Conservation (phyloP, 164 flowering plant species). For the Aristolochia contorta region DNA sequence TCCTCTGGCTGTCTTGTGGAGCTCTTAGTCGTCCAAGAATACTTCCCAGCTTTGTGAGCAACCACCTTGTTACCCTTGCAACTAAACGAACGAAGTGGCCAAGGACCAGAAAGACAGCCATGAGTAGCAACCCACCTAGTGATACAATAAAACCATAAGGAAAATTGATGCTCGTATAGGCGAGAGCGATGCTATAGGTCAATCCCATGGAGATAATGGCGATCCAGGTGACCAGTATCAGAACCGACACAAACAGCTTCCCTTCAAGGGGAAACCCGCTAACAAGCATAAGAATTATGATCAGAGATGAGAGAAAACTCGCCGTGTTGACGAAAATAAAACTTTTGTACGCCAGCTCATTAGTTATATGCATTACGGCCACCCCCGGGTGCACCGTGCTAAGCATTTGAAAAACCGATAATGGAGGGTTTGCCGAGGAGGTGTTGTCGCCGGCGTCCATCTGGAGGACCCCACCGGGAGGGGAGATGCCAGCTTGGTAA, state of each 20-base stretch:
- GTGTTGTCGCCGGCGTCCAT: background rate
- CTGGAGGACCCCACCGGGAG: conserved; percentile 11
- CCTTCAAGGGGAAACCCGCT: conserved; percentile 11
- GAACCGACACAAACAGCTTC: conserved; percentile 4
- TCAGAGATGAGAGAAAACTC: conserved; percentile 19
- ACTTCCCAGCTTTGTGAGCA: background rate
- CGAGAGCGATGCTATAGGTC: conserved; percentile 3
- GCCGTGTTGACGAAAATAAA: conserved; percentile 9
- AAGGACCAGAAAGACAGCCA: background rate
- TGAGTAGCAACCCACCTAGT: background rate
- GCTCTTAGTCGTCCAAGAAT: too few relatives aligned
- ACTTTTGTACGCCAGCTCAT: too few relatives aligned
- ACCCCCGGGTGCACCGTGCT: background rate
- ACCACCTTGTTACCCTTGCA: background rate
- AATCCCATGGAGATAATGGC: conserved; percentile 10
- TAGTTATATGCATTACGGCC: background rate
- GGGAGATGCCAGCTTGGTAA: conserved; percentile 15
- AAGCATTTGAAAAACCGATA: too few relatives aligned
- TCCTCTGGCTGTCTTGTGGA: too few relatives aligned
- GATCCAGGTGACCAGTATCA: conserved; percentile 14
- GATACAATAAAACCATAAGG: background rate
- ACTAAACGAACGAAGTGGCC: background rate
- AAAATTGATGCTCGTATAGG: background rate
- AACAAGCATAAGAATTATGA: conserved; percentile 18
- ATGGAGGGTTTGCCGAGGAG: too few relatives aligned